Evolutionary conservation across 768 basidiomycete genomes (phyloP).

Genomic region (Pulveroboletus sp.): DNA sequence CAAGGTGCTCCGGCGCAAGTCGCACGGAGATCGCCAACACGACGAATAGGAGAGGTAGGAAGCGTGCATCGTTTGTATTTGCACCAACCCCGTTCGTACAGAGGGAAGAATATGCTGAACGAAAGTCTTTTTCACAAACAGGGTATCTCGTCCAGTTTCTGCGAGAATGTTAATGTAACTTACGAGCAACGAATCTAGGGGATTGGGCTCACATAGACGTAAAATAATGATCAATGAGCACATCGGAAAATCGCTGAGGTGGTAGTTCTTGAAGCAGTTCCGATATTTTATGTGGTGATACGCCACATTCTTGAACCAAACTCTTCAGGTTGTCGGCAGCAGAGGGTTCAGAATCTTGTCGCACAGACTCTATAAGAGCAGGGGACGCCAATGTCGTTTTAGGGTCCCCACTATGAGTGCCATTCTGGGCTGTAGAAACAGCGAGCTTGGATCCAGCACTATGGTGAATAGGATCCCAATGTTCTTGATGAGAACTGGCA

Average conservation of each 20-base stretch:
- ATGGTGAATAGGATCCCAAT: conserved; percentile 24
- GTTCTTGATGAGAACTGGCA: conserved; percentile 33
- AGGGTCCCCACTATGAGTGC: conserved; percentile 24
- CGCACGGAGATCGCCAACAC: conserved; percentile 85
- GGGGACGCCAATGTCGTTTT: conserved; percentile 28
- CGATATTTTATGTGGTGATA: conserved; percentile 84
- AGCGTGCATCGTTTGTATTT: conserved; percentile 74
- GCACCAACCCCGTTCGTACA: conserved; percentile 57
- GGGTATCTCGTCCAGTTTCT: conserved; percentile 96
- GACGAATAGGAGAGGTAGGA: conserved; percentile 89
- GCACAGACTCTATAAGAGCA: conserved; percentile 39
- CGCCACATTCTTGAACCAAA: conserved; percentile 89
- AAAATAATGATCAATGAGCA: conserved; percentile 82
- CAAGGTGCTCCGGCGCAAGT: conserved; percentile 80
- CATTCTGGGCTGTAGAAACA: conserved; percentile 18
- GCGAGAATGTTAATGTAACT: conserved; percentile 5
- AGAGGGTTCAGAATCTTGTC: conserved; percentile 40
- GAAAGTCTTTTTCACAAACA: conserved; percentile 80
- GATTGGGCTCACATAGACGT: conserved; percentile 52
- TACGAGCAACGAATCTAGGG: neutral
- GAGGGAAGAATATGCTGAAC: conserved; percentile 63
- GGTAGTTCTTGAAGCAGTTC: conserved; percentile 89
- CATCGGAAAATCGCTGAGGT: conserved; percentile 67
- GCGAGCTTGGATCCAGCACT: conserved; percentile 9
- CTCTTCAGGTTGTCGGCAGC: conserved; percentile 82